These are phyloP conservation scores for Sugiyamaella novakii DNA, from an alignment of 1,139 yeast genomes.

Conservation along the genomic window DNA sequence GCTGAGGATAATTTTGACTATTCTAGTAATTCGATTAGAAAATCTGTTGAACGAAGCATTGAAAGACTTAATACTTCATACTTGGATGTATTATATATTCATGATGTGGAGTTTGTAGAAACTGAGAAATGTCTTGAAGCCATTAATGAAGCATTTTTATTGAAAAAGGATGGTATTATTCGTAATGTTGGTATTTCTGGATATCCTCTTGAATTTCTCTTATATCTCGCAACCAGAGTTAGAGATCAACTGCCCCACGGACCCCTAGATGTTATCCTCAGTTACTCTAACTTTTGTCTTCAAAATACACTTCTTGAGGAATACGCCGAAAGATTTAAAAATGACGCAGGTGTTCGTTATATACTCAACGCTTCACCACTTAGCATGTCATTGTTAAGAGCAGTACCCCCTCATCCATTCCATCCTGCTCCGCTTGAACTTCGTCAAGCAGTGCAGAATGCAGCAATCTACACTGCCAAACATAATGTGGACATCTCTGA, in stretches of 20 bases:
- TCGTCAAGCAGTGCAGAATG: conserved; percentile 54
- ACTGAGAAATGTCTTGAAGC: conserved; percentile 62
- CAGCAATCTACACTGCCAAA: conserved; percentile 51
- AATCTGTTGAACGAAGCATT: conserved; percentile 67
- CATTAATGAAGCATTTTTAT: conserved; percentile 54
- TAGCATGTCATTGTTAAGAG: conserved; percentile 81
- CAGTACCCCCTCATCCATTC: conserved; percentile 66
- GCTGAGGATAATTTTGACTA: conserved; percentile 73
- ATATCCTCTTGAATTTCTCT: conserved; percentile 72
- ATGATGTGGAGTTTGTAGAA: conserved; percentile 82
- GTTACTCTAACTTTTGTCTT: conserved; percentile 80
- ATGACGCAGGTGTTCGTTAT: conserved; percentile 57
- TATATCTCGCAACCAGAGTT: conserved; percentile 46
- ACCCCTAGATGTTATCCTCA: conserved; percentile 69
- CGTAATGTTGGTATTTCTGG: conserved; percentile 80
- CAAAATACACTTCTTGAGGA: conserved; percentile 67
- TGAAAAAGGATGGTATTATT: conserved; percentile 68
- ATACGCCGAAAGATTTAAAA: conserved; percentile 52
- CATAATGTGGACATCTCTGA: conserved; percentile 70
- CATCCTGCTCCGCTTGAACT: conserved; percentile 79
- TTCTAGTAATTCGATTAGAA: conserved; percentile 57
- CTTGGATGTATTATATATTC: conserved; percentile 80
- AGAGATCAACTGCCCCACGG: conserved; percentile 43
- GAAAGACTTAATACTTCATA: conserved; percentile 64
- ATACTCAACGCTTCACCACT: conserved; percentile 81